A percentile compares a stretch with the other conserved stretches of the same genome.
Conservation (phyloP, 1,139 yeast species). For the Barnettozyma hawaiiensis region DNA sequence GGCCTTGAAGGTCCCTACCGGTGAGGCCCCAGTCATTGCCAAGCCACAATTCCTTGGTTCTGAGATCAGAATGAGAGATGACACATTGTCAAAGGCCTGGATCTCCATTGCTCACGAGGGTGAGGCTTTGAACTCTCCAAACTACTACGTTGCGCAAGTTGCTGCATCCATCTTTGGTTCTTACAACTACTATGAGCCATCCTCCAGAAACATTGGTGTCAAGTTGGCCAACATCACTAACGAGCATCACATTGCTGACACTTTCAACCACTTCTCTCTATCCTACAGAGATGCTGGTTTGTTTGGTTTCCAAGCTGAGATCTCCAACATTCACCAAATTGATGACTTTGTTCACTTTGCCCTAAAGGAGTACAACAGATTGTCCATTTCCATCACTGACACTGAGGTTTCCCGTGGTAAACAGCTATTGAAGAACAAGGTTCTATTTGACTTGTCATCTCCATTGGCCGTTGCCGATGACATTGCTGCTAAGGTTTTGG, state of each 20-base stretch:
- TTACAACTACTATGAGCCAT: slow-evolving; percentile 48
- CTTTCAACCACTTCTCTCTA: slow-evolving; percentile 62
- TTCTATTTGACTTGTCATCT: slow-evolving; percentile 43
- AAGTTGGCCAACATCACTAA: slow-evolving; percentile 72
- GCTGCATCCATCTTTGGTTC: slow-evolving; percentile 68
- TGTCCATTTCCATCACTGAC: slow-evolving; percentile 66
- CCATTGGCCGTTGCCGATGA: slow-evolving; percentile 48
- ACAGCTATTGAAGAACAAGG: slow-evolving; percentile 57
- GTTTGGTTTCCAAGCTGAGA: slow-evolving; percentile 74
- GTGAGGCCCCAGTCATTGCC: slow-evolving; percentile 48
- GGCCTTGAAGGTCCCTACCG: slow-evolving; percentile 42
- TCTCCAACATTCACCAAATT: slow-evolving; percentile 50
- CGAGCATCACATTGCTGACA: slow-evolving; percentile 69
- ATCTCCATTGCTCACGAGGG: slow-evolving; percentile 69
- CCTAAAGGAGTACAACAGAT: slow-evolving; percentile 82
- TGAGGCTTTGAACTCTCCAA: slow-evolving; percentile 57
- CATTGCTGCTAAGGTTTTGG: slow-evolving; percentile 56
- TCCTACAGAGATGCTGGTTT: slow-evolving; percentile 74
- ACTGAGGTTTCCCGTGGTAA: slow-evolving; percentile 77
- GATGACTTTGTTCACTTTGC: slow-evolving; percentile 78
- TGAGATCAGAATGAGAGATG: slow-evolving; percentile 83
- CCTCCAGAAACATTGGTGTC: slow-evolving; percentile 68
- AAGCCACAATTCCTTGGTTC: slow-evolving; percentile 65
- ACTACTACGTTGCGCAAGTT: slow-evolving; percentile 64
- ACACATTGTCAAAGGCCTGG: slow-evolving; percentile 76